Evolutionary conservation across 2,329 filamentous ascomycete species (phyloP).

Genomic region (Exophiala dermatitidis): DNA sequence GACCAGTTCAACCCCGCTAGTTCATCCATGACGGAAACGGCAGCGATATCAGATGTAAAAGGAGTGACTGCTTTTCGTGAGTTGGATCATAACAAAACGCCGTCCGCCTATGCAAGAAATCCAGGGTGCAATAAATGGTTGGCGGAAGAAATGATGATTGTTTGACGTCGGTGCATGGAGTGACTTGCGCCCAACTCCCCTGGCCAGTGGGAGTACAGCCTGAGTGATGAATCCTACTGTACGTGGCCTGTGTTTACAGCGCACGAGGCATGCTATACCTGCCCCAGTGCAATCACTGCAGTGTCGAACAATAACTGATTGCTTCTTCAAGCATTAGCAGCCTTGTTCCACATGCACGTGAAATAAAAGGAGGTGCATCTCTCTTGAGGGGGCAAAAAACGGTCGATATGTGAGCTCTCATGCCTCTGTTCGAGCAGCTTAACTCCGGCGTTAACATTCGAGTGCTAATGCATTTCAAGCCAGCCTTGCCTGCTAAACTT

Average conservation of each 20-base stretch:
- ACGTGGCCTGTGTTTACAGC: background rate
- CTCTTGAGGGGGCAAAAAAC: too few species aligned
- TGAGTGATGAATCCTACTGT: too few species aligned
- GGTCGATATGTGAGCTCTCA: too few species aligned
- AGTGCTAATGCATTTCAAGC: too few species aligned
- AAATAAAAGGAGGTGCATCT: too few species aligned
- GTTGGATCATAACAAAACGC: background rate
- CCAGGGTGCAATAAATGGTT: background rate
- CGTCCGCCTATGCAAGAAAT: background rate
- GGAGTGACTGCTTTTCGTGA: background rate
- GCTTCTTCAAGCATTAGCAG: too few species aligned
- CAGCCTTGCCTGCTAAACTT: too few species aligned
- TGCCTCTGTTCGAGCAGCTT: too few species aligned
- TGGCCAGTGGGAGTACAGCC: background rate
- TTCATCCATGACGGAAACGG: conserved; percentile 38
- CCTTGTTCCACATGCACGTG: too few species aligned
- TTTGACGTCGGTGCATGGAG: background rate
- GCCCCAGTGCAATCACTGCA: too few species aligned
- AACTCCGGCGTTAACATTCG: too few species aligned
- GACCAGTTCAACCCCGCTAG: conserved; percentile 42
- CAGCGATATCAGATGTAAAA: conserved; percentile 1
- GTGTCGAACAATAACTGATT: too few species aligned
- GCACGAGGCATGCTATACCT: background rate
- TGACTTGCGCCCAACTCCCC: background rate
- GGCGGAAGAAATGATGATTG: background rate